Percentiles rank a stretch among this genome's conserved stretches.
phyloP scores from a whole-genome alignment of 2,329 filamentous ascomycete species.

The Chaetomium strumarium region DNA sequence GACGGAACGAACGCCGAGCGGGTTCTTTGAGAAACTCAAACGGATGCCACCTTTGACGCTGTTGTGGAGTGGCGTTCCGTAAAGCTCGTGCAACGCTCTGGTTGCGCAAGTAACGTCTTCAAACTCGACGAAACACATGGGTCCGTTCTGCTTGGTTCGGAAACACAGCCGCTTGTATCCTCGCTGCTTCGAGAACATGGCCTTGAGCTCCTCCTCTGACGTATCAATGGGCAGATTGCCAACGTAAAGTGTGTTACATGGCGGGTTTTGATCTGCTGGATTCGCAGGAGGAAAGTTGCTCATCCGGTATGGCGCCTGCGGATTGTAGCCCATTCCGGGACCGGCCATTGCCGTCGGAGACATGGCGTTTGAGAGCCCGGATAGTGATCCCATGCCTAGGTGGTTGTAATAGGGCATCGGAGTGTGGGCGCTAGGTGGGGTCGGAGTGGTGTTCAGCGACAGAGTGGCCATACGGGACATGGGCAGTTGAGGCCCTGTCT shows the following conservation, averaged over 20 bases:
- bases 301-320: constrained; percentile 47
- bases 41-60: constrained; percentile 92
- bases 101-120: constrained; percentile 90
- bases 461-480: constrained; percentile 63
- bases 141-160: constrained; percentile 88
- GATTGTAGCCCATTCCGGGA: constrained; percentile 26
- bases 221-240: constrained; percentile 93
- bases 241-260: constrained; percentile 96
- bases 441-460: constrained; percentile 68
- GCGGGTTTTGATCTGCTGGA: constrained; percentile 91
- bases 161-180: constrained; percentile 96
- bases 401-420: constrained; percentile 45
- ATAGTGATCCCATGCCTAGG: constrained; percentile 32
- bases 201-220: constrained; percentile 91
- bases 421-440: constrained; percentile 47
- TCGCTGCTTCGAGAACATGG: constrained; percentile 84
- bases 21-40: constrained; percentile 95
- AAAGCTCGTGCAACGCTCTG: constrained; percentile 82
- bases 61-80: constrained; percentile 81
- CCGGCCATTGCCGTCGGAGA: constrained; percentile 49
- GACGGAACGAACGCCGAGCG: constrained; percentile 79
- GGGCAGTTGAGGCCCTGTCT: constrained; percentile 67
- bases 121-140: constrained; percentile 99
- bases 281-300: constrained; percentile 81
- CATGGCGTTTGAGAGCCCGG: constrained; percentile 43